Conservation (phyloP, 768 basidiomycete genomes). For the Dioszegia crocea region DNA sequence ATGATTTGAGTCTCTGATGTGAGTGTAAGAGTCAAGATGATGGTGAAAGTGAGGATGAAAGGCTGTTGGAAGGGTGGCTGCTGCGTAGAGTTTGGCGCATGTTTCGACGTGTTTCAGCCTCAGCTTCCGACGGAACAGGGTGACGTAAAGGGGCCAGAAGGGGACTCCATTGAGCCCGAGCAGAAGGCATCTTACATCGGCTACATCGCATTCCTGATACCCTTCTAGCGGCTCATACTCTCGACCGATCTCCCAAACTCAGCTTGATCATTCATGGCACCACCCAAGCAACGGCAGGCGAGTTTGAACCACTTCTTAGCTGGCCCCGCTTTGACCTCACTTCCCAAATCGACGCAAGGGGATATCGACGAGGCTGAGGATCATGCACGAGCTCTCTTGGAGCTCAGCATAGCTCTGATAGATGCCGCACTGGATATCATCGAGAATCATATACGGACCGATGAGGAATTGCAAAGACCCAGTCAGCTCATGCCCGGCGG, state of each 20-base stretch:
- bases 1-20: too few species aligned
- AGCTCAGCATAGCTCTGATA: slow-evolving; percentile 31
- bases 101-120: not conserved
- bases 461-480: slow-evolving; percentile 25
- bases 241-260: too few species aligned
- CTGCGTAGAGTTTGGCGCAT: not conserved
- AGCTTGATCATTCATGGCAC: too few species aligned
- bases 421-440: slow-evolving; percentile 37
- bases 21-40: too few species aligned
- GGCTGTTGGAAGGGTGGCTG: not conserved
- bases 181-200: not conserved
- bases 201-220: too few species aligned
- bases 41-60: too few species aligned
- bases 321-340: not conserved
- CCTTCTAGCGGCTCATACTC: too few species aligned
- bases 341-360: not conserved
- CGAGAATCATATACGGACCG: slow-evolving; percentile 16
- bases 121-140: not conserved
- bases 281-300: too few species aligned
- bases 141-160: not conserved
- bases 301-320: not conserved
- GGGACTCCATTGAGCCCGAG: too few species aligned
- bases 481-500: slow-evolving; percentile 41
- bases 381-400: slow-evolving; percentile 31
- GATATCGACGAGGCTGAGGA: slow-evolving; percentile 20